phyloP scores from a whole-genome alignment of 23 red algal genomes.

The Gracilaria vermiculophylla region DNA sequence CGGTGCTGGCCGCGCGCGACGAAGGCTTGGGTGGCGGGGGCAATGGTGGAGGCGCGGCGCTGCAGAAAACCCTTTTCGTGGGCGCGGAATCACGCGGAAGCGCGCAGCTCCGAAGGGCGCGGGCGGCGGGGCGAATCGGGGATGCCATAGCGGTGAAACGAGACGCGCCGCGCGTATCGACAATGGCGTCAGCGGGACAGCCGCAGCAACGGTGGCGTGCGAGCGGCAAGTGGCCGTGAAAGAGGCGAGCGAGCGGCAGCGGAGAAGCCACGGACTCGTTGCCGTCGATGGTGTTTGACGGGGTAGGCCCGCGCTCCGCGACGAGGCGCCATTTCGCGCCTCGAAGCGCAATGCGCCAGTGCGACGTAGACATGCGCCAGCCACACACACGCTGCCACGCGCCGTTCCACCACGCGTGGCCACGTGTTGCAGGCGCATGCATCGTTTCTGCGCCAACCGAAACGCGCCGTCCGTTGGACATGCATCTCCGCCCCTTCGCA shows the following conservation, averaged over 20 bases:
- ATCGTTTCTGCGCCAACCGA: neutral
- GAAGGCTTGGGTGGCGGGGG: neutral
- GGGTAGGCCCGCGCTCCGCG: too few relatives aligned
- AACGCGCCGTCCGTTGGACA: neutral
- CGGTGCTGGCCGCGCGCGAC: neutral
- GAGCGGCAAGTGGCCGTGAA: too few relatives aligned
- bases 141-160: neutral
- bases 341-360: neutral
- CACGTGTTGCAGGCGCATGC: neutral
- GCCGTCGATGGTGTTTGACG: too few relatives aligned
- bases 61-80: neutral
- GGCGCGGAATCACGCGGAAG: neutral
- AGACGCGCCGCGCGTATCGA: too few relatives aligned
- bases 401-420: neutral
- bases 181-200: too few relatives aligned
- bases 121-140: neutral
- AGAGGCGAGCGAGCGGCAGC: too few relatives aligned
- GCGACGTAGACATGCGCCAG: neutral
- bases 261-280: too few relatives aligned
- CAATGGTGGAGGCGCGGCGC: neutral
- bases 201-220: too few relatives aligned
- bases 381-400: neutral
- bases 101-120: neutral
- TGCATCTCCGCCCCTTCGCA: neutral
- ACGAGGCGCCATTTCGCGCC: too few relatives aligned